Evolutionary conservation across 352 stramenopile species (phyloP), one percentile per base, ranked within the genome.

Genomic region (Phytophthora agathidicida): DNA sequence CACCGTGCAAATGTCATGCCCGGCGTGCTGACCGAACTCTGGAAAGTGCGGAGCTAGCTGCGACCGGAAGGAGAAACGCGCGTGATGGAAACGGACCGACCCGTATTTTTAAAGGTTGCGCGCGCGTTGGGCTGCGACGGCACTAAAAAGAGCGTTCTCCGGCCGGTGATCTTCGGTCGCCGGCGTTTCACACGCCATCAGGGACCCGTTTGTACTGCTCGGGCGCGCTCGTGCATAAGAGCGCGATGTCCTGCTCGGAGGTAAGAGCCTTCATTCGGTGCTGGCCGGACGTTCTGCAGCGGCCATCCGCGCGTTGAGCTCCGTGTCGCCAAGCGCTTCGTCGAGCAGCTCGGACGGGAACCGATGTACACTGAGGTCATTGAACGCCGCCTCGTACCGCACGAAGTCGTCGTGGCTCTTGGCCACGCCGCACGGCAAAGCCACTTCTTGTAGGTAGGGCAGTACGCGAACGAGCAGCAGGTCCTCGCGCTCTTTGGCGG

Each of bases 361-460:
- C 7, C 19, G 22, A 39, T 73, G 55, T 17, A 72, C 56, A 27
- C 71, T 73, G 5, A 77, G 53, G 65, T 94, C 85, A 64, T 92
- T 91, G 38, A 94, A 94, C 2, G 85, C 83, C 1, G 85, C 72
- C 49, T 93, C 85, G 46, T 90, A 91, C 10, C 76, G 63, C 3
- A 54, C 24, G 23, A 85, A 89, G 13, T 91, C 77, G 20, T 79
- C 65, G 53, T 90, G 78, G 3, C 24, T 51, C 52, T 80, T 78
- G 44, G 50, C 7, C 17, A 92, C 54, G 7, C 69, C 70, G 14
- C 66, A 68, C 1, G 70, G 35, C 13, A 94, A 60, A 22, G 54
- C 19, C 14, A 69, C 56, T 64, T 93, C 83, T 16, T 57, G 31
- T 24, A 88, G 11, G 20, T 77, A 89, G 10, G 80, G 78, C 7